Conservation (phyloP, 257 asterid species). For the Fraxinus pennsylvanica region DNA sequence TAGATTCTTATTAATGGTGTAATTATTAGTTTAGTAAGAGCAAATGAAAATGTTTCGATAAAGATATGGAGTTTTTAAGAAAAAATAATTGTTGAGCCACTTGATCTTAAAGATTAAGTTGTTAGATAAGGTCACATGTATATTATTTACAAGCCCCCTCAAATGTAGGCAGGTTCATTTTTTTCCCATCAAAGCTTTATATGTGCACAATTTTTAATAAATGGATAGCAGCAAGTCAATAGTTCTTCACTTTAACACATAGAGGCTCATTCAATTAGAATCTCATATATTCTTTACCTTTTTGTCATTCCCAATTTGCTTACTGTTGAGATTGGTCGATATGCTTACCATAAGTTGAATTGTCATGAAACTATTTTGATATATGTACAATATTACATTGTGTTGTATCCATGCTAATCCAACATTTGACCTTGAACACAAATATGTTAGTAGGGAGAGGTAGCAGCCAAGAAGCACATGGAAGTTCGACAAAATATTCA, state of each 20-base stretch:
- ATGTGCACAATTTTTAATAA: too few relatives aligned
- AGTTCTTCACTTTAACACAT: background rate
- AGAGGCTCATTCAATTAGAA: background rate
- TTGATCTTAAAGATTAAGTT: too few relatives aligned
- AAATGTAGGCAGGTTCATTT: too few relatives aligned
- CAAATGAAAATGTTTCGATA: background rate
- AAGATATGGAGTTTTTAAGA: background rate
- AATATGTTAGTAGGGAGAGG: background rate
- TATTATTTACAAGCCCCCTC: too few relatives aligned
- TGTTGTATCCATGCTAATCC: background rate
- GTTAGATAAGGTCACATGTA: too few relatives aligned
- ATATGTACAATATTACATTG: background rate
- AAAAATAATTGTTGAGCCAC: background rate
- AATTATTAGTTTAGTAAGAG: background rate
- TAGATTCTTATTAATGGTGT: background rate
- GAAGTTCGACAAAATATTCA: background rate
- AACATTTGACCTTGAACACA: background rate
- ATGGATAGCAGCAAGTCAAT: background rate
- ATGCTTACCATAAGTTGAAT: background rate
- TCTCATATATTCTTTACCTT: background rate
- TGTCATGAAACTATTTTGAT: background rate
- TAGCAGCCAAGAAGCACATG: background rate
- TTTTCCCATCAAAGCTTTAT: too few relatives aligned
- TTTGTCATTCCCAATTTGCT: background rate
- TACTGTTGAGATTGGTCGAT: background rate